phyloP scores from a whole-genome alignment of 2,329 filamentous ascomycete genomes.

The Pseudopithomyces maydicus region DNA sequence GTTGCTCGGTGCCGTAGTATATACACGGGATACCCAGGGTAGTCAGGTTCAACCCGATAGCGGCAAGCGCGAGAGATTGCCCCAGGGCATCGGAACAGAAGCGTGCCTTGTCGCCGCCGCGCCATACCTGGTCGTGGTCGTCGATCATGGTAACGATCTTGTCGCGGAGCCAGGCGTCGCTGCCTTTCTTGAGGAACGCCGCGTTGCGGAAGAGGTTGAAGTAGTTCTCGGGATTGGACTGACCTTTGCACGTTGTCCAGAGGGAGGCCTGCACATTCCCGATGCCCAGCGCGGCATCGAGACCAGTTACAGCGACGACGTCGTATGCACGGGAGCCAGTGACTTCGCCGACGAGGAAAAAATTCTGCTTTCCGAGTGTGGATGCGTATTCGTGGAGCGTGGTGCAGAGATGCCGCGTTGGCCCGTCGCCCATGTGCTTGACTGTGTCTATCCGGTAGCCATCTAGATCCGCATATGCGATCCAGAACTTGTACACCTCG shows the following conservation, averaged over 20 bases:
- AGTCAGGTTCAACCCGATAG: conserved; percentile 23
- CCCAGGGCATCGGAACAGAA: conserved; percentile 20
- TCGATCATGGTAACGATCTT: conserved; percentile 27
- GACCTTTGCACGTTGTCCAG: conserved; percentile 22
- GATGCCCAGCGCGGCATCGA: conserved; percentile 29
- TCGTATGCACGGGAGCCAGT: conserved; percentile 20
- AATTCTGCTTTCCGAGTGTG: conserved; percentile 23
- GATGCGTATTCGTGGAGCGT: conserved; percentile 23
- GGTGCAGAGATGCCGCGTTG: conserved; percentile 24
- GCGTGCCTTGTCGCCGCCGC: conserved; percentile 16
- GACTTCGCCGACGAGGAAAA: conserved; percentile 26
- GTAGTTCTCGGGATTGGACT: conserved; percentile 14
- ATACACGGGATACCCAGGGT: conserved; percentile 31
- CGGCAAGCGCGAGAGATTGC: conserved; percentile 13
- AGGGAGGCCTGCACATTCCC: conserved; percentile 22
- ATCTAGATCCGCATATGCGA: conserved; percentile 25
- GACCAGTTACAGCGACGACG: conserved; percentile 21
- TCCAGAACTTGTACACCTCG: conserved; percentile 29
- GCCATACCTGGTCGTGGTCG: conserved; percentile 10
- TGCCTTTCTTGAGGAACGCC: conserved; percentile 15
- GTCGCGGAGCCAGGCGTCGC: conserved; percentile 23
- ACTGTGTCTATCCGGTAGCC: conserved; percentile 29
- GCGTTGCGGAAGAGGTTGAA: conserved; percentile 28
- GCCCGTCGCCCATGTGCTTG: conserved; percentile 28
- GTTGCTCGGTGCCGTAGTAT: conserved; percentile 32